These are phyloP conservation scores for Thalassiosira livingstoniorum DNA, from an alignment of 352 stramenopile species.

Conservation along the genomic window DNA sequence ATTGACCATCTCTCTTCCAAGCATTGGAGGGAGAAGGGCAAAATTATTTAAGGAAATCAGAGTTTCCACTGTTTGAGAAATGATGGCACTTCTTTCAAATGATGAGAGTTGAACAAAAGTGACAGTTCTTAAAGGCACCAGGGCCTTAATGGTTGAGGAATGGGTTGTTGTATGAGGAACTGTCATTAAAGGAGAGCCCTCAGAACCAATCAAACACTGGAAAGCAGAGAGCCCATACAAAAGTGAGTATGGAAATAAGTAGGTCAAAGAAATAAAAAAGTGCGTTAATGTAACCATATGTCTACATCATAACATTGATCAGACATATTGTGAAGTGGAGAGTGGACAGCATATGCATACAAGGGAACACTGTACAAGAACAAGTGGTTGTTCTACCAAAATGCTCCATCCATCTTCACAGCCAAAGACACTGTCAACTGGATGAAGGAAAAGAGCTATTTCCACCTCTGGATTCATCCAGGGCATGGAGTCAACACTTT, in stretches of 20 bases:
- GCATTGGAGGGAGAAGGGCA: not conserved
- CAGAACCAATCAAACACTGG: not conserved
- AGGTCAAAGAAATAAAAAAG: not conserved
- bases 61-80: not conserved
- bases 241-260: not conserved
- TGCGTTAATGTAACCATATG: not conserved
- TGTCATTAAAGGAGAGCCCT: not conserved
- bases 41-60: not conserved
- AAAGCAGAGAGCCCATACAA: not conserved
- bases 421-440: not conserved
- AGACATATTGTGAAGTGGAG: not conserved
- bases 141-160: not conserved
- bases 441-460: not conserved
- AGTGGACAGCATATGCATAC: not conserved
- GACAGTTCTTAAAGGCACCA: not conserved
- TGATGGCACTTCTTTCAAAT: not conserved
- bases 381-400: not conserved
- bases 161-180: not conserved
- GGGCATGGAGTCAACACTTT: not conserved
- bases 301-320: not conserved
- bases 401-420: not conserved
- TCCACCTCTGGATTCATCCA: not conserved
- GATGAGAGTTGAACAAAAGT: no score
- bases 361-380: not conserved
- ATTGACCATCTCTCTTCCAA: not conserved